phyloP scores from a whole-genome alignment of 306 rosid species.

The Dicorynia guianensis region DNA sequence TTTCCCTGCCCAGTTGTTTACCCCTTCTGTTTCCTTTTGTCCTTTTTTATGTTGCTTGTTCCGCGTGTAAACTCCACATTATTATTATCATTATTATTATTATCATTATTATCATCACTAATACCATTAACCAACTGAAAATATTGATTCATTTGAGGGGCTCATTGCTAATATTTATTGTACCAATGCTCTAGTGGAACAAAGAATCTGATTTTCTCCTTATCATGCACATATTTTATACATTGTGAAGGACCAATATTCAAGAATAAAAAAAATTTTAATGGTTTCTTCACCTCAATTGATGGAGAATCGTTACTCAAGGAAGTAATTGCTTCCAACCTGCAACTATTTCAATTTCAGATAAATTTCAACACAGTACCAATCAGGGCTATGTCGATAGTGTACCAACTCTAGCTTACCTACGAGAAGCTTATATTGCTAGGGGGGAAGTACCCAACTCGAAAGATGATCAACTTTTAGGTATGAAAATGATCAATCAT shows the following conservation, averaged over 20 bases:
- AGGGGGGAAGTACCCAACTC: slow-evolving; percentile 1
- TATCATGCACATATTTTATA: too few species aligned
- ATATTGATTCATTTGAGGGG: too few species aligned
- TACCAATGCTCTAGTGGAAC: too few species aligned
- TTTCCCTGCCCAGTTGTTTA: too few species aligned
- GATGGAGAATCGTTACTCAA: slow-evolving; percentile 22
- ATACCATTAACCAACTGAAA: too few species aligned
- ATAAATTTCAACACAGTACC: slow-evolving; percentile 17
- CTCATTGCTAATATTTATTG: too few species aligned
- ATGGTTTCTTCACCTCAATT: slow-evolving; percentile 39
- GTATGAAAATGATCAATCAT: slow-evolving; percentile 84
- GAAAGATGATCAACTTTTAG: slow-evolving; percentile 36
- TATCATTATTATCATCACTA: too few species aligned
- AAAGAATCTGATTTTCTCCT: too few species aligned
- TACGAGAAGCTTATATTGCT: slow-evolving; percentile 20
- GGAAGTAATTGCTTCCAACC: slow-evolving; percentile 39
- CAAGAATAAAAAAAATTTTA: slow-evolving; percentile 27
- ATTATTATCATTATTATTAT: too few species aligned
- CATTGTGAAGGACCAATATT: slow-evolving; percentile 34
- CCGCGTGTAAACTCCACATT: too few species aligned
- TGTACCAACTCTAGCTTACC: slow-evolving; percentile 32
- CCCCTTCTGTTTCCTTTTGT: too few species aligned
- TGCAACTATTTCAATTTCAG: slow-evolving; percentile 41
- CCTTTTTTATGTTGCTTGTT: too few species aligned
- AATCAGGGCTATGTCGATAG: slow-evolving; percentile 16